phyloP scores from a whole-genome alignment of 441 rosid genomes.

The Bocquillonia castaneifolia region DNA sequence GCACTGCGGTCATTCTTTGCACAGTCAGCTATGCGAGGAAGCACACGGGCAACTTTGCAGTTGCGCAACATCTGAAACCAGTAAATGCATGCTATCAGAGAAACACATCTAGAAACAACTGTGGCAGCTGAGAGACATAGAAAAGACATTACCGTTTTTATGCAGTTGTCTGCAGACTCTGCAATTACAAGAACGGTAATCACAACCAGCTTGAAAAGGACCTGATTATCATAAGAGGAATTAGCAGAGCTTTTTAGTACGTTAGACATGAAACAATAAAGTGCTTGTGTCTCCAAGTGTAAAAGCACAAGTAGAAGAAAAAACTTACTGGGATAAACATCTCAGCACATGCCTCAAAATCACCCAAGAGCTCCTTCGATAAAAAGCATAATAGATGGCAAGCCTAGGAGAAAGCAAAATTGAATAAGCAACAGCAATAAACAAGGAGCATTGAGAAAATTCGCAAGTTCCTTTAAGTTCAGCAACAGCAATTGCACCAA shows the following conservation, averaged over 20 bases:
- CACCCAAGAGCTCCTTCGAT: slow-evolving; percentile 92
- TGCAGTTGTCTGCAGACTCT: slow-evolving; percentile 98
- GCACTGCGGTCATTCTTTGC: slow-evolving; percentile 95
- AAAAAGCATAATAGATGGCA: slow-evolving; percentile 91
- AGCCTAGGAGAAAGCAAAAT: slow-evolving; percentile 46
- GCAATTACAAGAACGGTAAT: slow-evolving; percentile 99
- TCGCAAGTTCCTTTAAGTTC: not conserved
- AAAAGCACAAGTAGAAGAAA: slow-evolving; percentile 1
- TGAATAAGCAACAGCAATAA: slow-evolving; percentile 23
- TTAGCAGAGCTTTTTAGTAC: slow-evolving; percentile 22
- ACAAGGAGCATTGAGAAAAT: not conserved
- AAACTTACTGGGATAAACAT: slow-evolving; percentile 78
- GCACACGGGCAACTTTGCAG: slow-evolving; percentile 88
- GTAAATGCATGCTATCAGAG: slow-evolving; percentile 17
- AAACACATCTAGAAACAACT: slow-evolving; percentile 17
- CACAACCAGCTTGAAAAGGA: slow-evolving; percentile 99
- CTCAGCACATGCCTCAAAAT: slow-evolving; percentile 94
- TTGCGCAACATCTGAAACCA: slow-evolving; percentile 77
- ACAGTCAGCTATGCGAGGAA: slow-evolving; percentile 85
- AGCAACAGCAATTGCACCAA: not conserved
- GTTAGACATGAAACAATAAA: slow-evolving; percentile 2
- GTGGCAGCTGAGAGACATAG: slow-evolving; percentile 11
- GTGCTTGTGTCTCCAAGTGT: too few relatives aligned
- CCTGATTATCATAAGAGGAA: slow-evolving; percentile 61
- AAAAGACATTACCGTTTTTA: slow-evolving; percentile 66